These are phyloP conservation scores for Phycomyces nitens DNA, from an alignment of 192 early-diverging fungal species.

Conservation along the genomic window DNA sequence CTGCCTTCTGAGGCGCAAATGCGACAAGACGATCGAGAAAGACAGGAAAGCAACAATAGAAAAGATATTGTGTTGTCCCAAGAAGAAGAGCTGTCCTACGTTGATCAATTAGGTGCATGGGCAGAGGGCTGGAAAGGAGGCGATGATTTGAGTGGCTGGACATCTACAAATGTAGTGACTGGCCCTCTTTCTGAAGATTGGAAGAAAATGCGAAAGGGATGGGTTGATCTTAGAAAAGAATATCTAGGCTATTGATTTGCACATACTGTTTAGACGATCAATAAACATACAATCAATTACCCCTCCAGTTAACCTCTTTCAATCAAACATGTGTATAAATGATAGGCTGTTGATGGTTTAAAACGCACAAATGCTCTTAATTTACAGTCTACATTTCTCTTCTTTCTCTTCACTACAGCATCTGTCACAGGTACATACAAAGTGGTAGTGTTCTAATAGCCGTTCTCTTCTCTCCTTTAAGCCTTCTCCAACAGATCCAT, in stretches of 20 bases:
- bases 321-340: no score
- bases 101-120: conserved; percentile 30
- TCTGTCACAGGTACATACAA: conserved; percentile 52
- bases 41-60: conserved; percentile 1
- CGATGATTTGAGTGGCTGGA: neutral
- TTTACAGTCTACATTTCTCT: no score
- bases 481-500: conserved; percentile 50
- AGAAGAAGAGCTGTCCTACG: conserved; percentile 27
- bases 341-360: no score
- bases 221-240: conserved; percentile 16
- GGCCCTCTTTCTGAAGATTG: conserved; percentile 18
- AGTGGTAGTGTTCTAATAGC: conserved; percentile 58
- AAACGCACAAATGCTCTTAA: no score
- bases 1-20: conserved; percentile 18
- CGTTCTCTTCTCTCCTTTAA: conserved; percentile 39
- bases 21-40: neutral
- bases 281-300: no score
- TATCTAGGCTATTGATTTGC: conserved; percentile 28
- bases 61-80: conserved; percentile 20
- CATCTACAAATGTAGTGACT: conserved; percentile 3
- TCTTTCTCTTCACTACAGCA: conserved; percentile 45
- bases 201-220: conserved; percentile 14
- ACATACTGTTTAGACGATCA: neutral
- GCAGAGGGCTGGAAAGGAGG: conserved; percentile 17
- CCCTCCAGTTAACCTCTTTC: no score